Evolutionary conservation across 306 rosid species (phyloP).

Genomic region (Corylus americana): DNA sequence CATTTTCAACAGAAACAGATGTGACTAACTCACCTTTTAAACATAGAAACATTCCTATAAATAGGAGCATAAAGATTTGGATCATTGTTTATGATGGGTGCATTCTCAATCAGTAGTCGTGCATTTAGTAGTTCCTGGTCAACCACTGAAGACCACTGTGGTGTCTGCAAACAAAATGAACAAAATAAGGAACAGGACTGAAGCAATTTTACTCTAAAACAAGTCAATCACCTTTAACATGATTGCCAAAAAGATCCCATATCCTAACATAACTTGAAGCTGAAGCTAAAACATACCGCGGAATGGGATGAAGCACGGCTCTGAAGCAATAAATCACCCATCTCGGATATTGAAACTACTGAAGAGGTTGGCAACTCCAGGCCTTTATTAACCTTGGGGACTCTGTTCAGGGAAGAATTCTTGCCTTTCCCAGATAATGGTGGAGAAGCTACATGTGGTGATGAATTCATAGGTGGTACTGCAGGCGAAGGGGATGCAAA

Average conservation of each 20-base stretch:
- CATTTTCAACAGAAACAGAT: neutral
- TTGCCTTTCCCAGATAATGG: constrained; percentile 7
- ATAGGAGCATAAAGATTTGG: constrained; percentile 64
- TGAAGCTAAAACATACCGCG: constrained; percentile 44
- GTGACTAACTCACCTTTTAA: constrained; percentile 53
- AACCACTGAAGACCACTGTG: constrained; percentile 60
- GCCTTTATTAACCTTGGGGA: constrained; percentile 35
- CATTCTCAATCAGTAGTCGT: constrained; percentile 69
- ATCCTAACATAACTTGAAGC: constrained; percentile 10
- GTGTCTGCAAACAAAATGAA: constrained; percentile 52
- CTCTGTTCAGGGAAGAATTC: constrained; percentile 29
- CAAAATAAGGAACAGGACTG: constrained; percentile 25
- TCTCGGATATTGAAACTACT: constrained; percentile 60
- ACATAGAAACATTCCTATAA: constrained; percentile 70
- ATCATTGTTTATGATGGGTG: constrained; percentile 52
- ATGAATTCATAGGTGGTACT: constrained; percentile 25
- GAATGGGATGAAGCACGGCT: constrained; percentile 46
- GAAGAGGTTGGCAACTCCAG: constrained; percentile 36
- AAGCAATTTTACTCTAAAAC: constrained; percentile 2
- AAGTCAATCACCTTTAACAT: neutral
- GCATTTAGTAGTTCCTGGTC: constrained; percentile 60
- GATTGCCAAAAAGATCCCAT: neutral
- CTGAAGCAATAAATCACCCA: constrained; percentile 55
- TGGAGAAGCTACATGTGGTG: constrained; percentile 25
- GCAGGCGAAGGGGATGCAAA: constrained; percentile 33